Conservation (phyloP, 805 yeast genomes). For the Yamadazyma sp. region DNA sequence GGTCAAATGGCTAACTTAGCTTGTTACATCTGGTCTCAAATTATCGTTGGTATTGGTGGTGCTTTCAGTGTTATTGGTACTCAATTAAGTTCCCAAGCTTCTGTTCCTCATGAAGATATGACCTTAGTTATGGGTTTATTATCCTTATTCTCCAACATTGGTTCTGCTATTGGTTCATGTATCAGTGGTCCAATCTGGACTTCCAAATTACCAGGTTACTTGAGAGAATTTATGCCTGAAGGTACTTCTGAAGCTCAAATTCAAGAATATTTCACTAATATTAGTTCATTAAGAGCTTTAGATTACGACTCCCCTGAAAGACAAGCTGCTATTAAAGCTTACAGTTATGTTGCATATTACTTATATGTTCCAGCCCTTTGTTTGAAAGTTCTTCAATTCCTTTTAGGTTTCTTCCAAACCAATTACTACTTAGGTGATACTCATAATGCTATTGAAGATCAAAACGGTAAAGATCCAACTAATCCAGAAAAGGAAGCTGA, state of each 20-base stretch:
- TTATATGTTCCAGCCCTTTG: constrained; percentile 26
- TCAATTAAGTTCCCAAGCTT: constrained; percentile 36
- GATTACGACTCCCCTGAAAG: constrained; percentile 25
- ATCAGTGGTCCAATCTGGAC: constrained; percentile 34
- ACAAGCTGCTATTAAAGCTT: constrained; percentile 30
- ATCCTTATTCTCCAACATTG: constrained; percentile 31
- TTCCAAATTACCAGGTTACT: constrained; percentile 23
- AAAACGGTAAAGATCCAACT: constrained; percentile 12
- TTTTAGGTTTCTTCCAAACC: constrained; percentile 29
- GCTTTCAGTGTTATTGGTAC: constrained; percentile 36
- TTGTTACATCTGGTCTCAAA: constrained; percentile 30
- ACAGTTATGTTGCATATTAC: constrained; percentile 23
- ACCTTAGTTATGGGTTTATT: constrained; percentile 37
- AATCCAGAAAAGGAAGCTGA: constrained; percentile 4
- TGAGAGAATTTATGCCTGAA: constrained; percentile 27
- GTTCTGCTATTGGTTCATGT: constrained; percentile 39
- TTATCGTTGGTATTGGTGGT: constrained; percentile 39
- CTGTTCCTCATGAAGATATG: constrained; percentile 42
- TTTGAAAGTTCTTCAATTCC: constrained; percentile 25
- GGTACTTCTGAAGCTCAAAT: constrained; percentile 17
- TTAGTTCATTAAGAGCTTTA: constrained; percentile 17
- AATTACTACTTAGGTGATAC: constrained; percentile 35
- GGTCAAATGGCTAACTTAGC: constrained; percentile 24
- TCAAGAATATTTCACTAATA: constrained; percentile 17
- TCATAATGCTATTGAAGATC: constrained; percentile 33